Evolutionary conservation across 306 rosid genomes (phyloP).

Genomic region (Dalbergia cultrata): DNA sequence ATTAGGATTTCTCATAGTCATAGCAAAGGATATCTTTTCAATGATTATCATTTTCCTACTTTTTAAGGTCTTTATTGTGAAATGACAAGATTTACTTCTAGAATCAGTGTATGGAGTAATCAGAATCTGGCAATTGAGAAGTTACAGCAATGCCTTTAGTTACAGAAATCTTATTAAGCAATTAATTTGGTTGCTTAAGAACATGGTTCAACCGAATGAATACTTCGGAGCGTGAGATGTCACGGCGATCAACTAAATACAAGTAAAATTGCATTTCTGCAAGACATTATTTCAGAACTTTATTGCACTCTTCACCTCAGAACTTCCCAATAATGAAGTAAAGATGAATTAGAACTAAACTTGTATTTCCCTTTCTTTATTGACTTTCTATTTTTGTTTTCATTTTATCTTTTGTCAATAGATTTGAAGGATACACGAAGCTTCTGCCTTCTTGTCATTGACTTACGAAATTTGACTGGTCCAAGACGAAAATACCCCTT

Average conservation of each 20-base stretch:
- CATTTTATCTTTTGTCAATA: neutral
- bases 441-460: constrained; percentile 36
- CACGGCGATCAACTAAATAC: too few relatives aligned
- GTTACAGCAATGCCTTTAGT: neutral
- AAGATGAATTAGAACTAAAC: neutral
- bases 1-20: neutral
- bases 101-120: neutral
- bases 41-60: too few relatives aligned
- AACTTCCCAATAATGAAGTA: neutral
- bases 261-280: too few relatives aligned
- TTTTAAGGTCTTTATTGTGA: neutral
- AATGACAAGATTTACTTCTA: neutral
- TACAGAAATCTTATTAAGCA: neutral
- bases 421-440: constrained; percentile 28
- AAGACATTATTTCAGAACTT: too few relatives aligned
- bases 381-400: neutral
- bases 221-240: neutral
- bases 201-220: neutral
- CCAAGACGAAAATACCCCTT: neutral
- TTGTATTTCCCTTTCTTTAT: neutral
- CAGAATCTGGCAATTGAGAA: neutral
- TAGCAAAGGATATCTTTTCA: too few relatives aligned
- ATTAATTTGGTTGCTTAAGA: neutral
- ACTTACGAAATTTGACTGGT: constrained; percentile 32
- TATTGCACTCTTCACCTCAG: too few relatives aligned